phyloP scores from a whole-genome alignment of 257 asterid species.

The Paraleonurus japonicus region DNA sequence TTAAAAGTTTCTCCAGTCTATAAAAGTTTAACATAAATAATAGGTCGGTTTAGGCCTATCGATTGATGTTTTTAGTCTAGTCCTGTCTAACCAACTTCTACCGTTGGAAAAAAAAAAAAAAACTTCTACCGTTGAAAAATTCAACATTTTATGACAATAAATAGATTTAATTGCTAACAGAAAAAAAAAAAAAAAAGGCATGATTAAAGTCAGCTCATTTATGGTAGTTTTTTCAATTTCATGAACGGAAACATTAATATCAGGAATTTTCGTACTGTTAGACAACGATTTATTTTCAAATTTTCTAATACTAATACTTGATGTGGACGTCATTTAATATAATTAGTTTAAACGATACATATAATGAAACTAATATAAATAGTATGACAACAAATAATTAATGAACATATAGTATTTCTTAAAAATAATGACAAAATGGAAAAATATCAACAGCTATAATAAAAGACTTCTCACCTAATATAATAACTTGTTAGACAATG shows the following conservation, averaged over 20 bases:
- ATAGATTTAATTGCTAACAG: neutral
- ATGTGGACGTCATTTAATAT: neutral
- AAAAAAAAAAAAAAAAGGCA: neutral
- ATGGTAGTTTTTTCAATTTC: neutral
- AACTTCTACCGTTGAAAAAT: too few species aligned
- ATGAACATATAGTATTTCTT: neutral
- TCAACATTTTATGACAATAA: too few species aligned
- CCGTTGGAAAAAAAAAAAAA: too few species aligned
- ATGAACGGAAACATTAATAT: neutral
- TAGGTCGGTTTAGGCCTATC: too few species aligned
- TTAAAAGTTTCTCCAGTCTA: too few species aligned
- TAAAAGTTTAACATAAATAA: too few species aligned
- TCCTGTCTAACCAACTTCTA: too few species aligned
- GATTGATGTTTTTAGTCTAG: too few species aligned
- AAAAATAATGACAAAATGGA: neutral
- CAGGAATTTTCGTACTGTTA: neutral
- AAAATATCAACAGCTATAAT: too few species aligned
- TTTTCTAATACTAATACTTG: neutral
- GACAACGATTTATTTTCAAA: neutral
- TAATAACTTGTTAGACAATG: too few species aligned
- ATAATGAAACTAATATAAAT: neutral
- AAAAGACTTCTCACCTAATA: neutral
- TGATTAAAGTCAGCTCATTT: slow-evolving; percentile 3
- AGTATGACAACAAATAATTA: neutral
- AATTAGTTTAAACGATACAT: neutral